phyloP scores from a whole-genome alignment of 2,329 filamentous ascomycete genomes.

The Trichophyton equinum region DNA sequence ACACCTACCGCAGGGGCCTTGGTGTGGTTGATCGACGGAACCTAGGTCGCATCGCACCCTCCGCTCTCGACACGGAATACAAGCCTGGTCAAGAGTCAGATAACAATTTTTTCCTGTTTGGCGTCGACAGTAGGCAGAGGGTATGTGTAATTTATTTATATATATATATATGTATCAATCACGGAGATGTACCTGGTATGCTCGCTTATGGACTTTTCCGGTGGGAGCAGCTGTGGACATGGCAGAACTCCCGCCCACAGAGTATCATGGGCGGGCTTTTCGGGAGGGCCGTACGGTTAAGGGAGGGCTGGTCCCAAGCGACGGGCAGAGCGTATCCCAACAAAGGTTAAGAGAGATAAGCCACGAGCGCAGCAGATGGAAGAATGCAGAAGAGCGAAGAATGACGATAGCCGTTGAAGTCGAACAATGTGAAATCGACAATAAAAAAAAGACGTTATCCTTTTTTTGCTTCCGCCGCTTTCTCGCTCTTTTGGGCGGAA shows the following conservation, averaged over 20 bases:
- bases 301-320: not conserved
- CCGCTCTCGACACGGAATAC: conserved; percentile 16
- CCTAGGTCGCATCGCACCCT: conserved; percentile 16
- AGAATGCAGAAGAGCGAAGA: not conserved
- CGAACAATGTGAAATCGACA: no score
- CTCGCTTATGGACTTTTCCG: conserved; percentile 14
- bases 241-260: conserved; percentile 1
- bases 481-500: not conserved
- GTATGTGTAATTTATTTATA: not conserved
- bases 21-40: conserved; percentile 14
- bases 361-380: not conserved
- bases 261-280: not conserved
- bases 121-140: no score
- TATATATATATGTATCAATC: not conserved
- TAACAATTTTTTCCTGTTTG: no score
- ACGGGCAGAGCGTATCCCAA: no score
- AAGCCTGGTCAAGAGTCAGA: conserved; percentile 10
- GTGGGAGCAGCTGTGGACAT: conserved; percentile 12
- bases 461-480: not conserved
- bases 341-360: not conserved
- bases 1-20: conserved; percentile 16
- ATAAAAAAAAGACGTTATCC: no score
- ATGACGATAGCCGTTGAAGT: not conserved
- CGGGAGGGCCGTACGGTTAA: not conserved
- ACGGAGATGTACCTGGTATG: conserved; percentile 14